These are phyloP conservation scores for Aspergillus taichungensis DNA, from an alignment of 495 filamentous ascomycete species.

Conservation along the genomic window DNA sequence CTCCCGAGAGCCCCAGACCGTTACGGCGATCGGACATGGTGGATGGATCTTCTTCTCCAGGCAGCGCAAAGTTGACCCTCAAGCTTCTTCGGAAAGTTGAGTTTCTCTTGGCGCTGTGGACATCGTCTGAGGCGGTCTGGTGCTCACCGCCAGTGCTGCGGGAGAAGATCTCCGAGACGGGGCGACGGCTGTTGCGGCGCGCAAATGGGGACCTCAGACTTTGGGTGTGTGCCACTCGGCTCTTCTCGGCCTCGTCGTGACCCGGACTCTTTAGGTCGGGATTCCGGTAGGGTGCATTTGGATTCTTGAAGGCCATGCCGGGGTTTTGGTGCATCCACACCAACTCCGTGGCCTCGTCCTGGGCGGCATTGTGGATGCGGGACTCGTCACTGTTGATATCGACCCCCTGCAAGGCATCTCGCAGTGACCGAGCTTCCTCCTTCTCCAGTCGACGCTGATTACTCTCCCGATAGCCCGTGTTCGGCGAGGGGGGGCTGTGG, in stretches of 20 bases:
- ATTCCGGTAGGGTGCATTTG: slow-evolving; percentile 51
- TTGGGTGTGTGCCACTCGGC: slow-evolving; percentile 53
- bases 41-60: slow-evolving; percentile 16
- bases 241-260: slow-evolving; percentile 46
- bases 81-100: slow-evolving; percentile 26
- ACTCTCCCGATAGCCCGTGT: slow-evolving; percentile 65
- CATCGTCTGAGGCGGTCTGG: slow-evolving; percentile 1
- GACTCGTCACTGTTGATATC: slow-evolving; percentile 56
- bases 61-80: slow-evolving; percentile 36
- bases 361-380: slow-evolving; percentile 62
- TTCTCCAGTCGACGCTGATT: slow-evolving; percentile 79
- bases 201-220: slow-evolving; percentile 35
- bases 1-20: slow-evolving; percentile 24
- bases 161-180: slow-evolving; percentile 42
- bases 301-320: slow-evolving; percentile 42
- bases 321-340: slow-evolving; percentile 78
- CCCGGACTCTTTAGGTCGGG: slow-evolving; percentile 23
- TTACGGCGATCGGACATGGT: slow-evolving; percentile 1
- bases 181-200: slow-evolving; percentile 26
- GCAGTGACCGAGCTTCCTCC: slow-evolving; percentile 68
- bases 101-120: slow-evolving; percentile 7
- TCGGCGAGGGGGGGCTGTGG: slow-evolving; percentile 31
- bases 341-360: slow-evolving; percentile 78
- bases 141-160: slow-evolving; percentile 17
- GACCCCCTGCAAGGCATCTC: slow-evolving; percentile 75